phyloP scores from a whole-genome alignment of 1,284 basidiomycete genomes.

The Melampsora medusae region DNA sequence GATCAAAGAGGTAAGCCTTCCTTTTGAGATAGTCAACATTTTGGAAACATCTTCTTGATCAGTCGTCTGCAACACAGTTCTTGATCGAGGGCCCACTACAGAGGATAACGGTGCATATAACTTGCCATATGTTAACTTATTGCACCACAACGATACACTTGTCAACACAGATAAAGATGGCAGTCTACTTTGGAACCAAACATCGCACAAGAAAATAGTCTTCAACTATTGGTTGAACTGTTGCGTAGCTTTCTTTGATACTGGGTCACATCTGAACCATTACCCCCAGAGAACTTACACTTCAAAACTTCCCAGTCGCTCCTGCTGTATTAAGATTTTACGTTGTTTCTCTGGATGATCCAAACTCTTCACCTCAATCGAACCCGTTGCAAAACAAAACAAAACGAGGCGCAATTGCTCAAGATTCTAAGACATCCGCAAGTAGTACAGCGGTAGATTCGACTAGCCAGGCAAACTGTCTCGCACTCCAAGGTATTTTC shows the following conservation, averaged over 20 bases:
- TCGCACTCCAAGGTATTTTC: too few relatives aligned
- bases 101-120: not conserved
- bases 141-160: not conserved
- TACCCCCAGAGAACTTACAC: not conserved
- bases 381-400: too few relatives aligned
- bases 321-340: too few relatives aligned
- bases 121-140: not conserved
- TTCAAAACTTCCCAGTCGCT: not conserved
- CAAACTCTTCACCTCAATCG: too few relatives aligned
- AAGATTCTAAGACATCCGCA: too few relatives aligned
- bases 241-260: not conserved
- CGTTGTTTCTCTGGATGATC: too few relatives aligned
- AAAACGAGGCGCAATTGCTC: too few relatives aligned
- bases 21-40: not conserved
- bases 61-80: not conserved
- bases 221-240: not conserved
- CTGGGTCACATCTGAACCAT: not conserved
- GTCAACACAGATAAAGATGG: not conserved
- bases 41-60: not conserved
- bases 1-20: conserved; percentile 11
- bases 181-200: conserved; percentile 1
- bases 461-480: too few relatives aligned
- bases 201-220: not conserved
- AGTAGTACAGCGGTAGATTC: too few relatives aligned
- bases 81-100: not conserved